Conservation (phyloP, 805 yeast genomes). For the Kodamaea nitidulidarum region DNA sequence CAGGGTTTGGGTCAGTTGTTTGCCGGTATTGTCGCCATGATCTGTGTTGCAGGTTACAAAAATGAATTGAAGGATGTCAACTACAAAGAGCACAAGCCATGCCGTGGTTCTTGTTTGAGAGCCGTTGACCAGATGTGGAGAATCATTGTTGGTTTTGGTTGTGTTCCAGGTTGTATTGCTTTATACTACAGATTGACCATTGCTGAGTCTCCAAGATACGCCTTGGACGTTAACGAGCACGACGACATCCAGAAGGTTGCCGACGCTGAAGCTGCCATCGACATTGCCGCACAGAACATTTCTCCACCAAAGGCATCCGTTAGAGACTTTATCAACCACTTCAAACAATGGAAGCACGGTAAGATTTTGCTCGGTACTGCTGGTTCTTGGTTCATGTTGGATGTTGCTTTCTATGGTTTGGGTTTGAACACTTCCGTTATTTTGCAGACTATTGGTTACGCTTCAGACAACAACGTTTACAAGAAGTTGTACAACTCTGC, state of each 20-base stretch:
- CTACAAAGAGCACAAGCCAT: conserved; percentile 43
- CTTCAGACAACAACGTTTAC: conserved; percentile 68
- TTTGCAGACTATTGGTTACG: conserved; percentile 79
- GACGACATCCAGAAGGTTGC: conserved; percentile 53
- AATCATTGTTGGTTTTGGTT: conserved; percentile 82
- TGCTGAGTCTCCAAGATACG: conserved; percentile 92
- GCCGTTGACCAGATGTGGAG: conserved; percentile 96
- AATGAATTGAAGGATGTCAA: conserved; percentile 48
- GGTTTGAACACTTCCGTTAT: conserved; percentile 78
- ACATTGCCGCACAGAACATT: conserved; percentile 32
- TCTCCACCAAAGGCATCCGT: conserved; percentile 80
- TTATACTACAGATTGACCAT: conserved; percentile 89
- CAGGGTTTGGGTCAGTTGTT: conserved; percentile 95
- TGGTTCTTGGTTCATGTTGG: conserved; percentile 86
- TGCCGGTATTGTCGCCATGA: conserved; percentile 79
- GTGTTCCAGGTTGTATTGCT: conserved; percentile 82
- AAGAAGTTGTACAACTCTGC: conserved; percentile 66
- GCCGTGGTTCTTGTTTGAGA: conserved; percentile 62
- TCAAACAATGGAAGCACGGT: conserved; percentile 82
- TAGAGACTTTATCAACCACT: conserved; percentile 67
- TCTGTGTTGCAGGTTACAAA: conserved; percentile 76
- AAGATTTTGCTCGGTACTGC: conserved; percentile 85
- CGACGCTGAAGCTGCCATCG: conserved; percentile 43
- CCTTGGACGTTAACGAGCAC: conserved; percentile 68
- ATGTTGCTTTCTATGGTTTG: conserved; percentile 87